Base-by-base conservation (phyloP, 1,284 basidiomycete species). In the Mycena sp. region DNA sequence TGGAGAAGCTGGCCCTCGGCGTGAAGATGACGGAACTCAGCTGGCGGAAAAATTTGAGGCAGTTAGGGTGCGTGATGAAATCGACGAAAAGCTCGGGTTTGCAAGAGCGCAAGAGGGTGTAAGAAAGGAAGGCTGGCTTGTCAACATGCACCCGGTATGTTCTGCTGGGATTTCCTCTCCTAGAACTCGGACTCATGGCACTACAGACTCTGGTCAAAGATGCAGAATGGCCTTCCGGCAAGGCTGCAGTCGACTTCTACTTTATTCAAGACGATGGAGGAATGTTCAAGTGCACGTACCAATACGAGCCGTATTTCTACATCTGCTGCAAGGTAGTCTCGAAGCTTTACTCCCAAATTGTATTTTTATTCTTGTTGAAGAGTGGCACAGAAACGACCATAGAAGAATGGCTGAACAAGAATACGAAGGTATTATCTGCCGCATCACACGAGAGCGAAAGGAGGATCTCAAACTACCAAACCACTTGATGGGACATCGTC, bases 71-170 rank as follows among this genome's bases (percentile, higher is more conserved):
- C 83, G 81, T 61, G 95, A 99, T 75, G 94, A 96, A 72, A 88
- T 99, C 28, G 97, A 99, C 72, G 94, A 95, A 76, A 94, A 92
- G 74, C 83, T 99, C 28, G 98, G 98, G 0, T 99, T 99, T 77
- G 83, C 83, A 44, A 83, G 90, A 58, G 83, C 93, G 56, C 88
- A 94, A 66, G 90, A 92, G 69, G 94, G 94, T 0, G 79, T 84
- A 9, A 80, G 80, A 69, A 86, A 83, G 70, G 91, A 94, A 61
- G 96, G 95, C 1, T 99, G 98, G 98, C 82, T 99, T 74, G 91
- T 99, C 65, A 99, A 99, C 76, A 99, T 99, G 96, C 97, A 98
- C 76, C 94, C 96, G 61, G 94, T 95, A 73, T 71, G 92, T 82
- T 19, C 21, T 58, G 14, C 3, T 61, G 37, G 45, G 59, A 46